Conservation (phyloP, 106 monocot genomes). For the Dendrobium chrysotoxum region DNA sequence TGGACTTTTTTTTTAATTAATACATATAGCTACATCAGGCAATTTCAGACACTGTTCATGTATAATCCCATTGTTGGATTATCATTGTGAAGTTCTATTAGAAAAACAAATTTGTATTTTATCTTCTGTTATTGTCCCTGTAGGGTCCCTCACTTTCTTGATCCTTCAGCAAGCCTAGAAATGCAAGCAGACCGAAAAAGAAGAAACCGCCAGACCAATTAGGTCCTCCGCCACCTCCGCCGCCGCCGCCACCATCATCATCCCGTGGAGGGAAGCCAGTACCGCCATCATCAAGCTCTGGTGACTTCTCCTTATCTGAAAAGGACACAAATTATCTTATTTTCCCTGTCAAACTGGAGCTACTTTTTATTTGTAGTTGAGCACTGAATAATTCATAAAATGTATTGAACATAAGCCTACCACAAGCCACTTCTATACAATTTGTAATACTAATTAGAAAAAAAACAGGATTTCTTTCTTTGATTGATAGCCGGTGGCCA, state of each 20-base stretch:
- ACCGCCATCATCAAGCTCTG: constrained; percentile 44
- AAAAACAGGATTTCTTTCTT: no score
- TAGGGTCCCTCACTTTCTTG: constrained; percentile 26
- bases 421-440: no score
- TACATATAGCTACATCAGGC: no score
- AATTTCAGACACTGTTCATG: no score
- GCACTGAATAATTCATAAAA: no score
- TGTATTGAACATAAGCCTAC: no score
- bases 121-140: constrained; percentile 10
- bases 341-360: neutral
- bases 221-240: constrained; percentile 41
- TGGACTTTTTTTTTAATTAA: no score
- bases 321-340: neutral
- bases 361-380: no score
- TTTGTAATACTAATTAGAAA: no score
- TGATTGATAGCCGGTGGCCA: no score
- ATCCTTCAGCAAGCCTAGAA: constrained; percentile 35
- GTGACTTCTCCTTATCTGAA: constrained; percentile 41
- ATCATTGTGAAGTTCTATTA: no score
- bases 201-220: constrained; percentile 42
- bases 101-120: neutral
- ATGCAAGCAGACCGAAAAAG: constrained; percentile 31
- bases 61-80: no score
- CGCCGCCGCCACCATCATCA: constrained; percentile 36
- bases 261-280: constrained; percentile 34